These are phyloP conservation scores for Arthrobotrys entomopaga DNA, from an alignment of 2,329 filamentous ascomycete genomes.

Conservation along the genomic window DNA sequence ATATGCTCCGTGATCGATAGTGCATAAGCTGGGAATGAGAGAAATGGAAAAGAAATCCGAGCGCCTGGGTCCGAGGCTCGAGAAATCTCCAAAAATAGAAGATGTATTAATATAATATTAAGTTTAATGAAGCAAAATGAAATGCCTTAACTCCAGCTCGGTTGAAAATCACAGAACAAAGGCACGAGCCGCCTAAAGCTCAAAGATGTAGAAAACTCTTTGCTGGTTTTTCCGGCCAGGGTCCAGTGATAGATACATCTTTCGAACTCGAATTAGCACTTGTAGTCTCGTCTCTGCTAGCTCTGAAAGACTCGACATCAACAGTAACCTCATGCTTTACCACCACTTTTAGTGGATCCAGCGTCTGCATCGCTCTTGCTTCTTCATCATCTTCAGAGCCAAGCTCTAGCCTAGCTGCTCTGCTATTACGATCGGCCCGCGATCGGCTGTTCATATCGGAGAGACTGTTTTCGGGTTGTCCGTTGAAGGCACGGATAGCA, in stretches of 20 bases:
- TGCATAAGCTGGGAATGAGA: too few species aligned
- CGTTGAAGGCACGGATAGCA: constrained; percentile 51
- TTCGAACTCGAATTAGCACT: constrained; percentile 50
- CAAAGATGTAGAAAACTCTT: constrained; percentile 48
- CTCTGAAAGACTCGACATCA: constrained; percentile 46
- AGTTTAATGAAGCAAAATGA: not conserved
- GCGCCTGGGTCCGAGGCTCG: not conserved
- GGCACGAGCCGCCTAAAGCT: not conserved
- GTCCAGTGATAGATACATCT: constrained; percentile 31
- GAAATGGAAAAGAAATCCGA: not conserved
- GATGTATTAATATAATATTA: constrained; percentile 12
- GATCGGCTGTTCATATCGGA: constrained; percentile 38
- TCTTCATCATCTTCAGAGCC: constrained; percentile 48
- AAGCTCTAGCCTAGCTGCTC: constrained; percentile 5
- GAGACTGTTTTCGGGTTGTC: constrained; percentile 33
- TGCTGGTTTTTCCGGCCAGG: constrained; percentile 46
- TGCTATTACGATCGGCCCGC: constrained; percentile 23
- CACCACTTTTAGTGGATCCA: constrained; percentile 35
- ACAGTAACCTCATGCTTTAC: constrained; percentile 50
- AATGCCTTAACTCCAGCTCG: too few species aligned
- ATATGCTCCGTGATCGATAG: too few species aligned
- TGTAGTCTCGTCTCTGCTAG: constrained; percentile 31
- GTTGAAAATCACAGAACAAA: too few species aligned
- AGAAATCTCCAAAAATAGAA: constrained; percentile 5
- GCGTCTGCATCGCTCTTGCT: constrained; percentile 30